Evolutionary conservation across 2,329 filamentous ascomycete genomes (phyloP), one percentile per base, ranked within the genome.

Genomic region (Monilinia polystroma): DNA sequence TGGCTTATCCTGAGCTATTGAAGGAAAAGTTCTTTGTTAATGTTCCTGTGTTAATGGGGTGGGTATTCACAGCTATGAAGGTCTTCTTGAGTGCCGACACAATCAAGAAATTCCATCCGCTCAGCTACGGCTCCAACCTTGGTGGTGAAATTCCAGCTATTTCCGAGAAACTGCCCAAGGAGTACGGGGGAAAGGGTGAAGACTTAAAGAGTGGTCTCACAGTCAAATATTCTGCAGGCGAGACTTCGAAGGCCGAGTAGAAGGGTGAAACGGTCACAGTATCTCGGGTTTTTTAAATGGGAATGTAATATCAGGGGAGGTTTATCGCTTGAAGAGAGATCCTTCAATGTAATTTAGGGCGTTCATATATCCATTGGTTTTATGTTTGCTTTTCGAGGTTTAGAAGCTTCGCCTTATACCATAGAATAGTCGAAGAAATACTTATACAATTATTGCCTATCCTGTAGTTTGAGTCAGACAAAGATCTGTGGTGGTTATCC

Each of bases 21-120:
- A 87, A 87, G 73, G 87, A 94, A 80, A 97, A 97, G 82, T 97
- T 93, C 84, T 97, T 97, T 76, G 90, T 97, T 80, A 97, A 97
- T 75, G 92, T 97, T 7, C 94, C 94, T 0, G 79, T 88, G 66
- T 83, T 97, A 74, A 97, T 97, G 93, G 91, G 92, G 66, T 97
- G 93, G 83, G 85, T 93, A 76, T 93, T 90, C 77, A 81, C 82
- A 26, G 84, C 89, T 64, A 89, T 93, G 81, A 93, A 92, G 81
- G 79, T 91, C 23, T 89, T 93, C 77, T 81, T 93, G 54, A 87
- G 88, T 41, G 82, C 87, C 60, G 89, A 90, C 75, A 93, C 90
- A 0, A 83, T 90, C 71, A 89, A 89, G 80, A 93, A 93, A 77
- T 92, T 93, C 79, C 89, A 92, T 74, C 90, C 90, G 56, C 87